Percentiles rank a stretch among this genome's conserved stretches.
These are phyloP conservation scores for Neopestalotiopsis sp. DNA, from an alignment of 2,329 filamentous ascomycete species.

Conservation along the genomic window DNA sequence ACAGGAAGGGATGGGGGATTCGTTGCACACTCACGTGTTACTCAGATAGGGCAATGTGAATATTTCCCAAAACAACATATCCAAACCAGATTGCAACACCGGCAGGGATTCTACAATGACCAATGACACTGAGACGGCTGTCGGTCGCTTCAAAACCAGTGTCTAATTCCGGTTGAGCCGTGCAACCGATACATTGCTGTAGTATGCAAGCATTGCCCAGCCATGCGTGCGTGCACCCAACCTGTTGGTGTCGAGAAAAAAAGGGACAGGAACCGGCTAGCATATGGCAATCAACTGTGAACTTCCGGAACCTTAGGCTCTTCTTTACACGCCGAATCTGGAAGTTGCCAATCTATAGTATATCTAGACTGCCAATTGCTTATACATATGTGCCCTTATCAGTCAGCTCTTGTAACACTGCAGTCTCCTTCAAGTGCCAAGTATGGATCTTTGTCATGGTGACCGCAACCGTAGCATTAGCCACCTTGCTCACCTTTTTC, in stretches of 20 bases:
- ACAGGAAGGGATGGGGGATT: background rate
- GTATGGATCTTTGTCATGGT: no score
- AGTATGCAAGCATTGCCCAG: background rate
- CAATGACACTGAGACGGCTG: background rate
- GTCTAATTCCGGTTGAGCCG: background rate
- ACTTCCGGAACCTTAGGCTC: background rate
- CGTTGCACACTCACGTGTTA: background rate
- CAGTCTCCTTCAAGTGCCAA: no score
- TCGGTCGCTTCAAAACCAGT: background rate
- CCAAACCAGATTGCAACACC: slow-evolving; percentile 1
- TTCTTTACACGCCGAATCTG: background rate
- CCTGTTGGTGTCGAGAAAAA: background rate
- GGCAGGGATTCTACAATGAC: background rate
- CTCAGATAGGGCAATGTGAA: background rate
- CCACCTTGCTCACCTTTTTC: no score
- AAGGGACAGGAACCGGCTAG: background rate
- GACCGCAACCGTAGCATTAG: no score
- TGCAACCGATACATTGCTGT: background rate
- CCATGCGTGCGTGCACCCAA: background rate
- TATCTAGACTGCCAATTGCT: background rate
- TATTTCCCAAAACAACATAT: background rate
- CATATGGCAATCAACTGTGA: background rate
- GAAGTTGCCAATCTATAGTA: background rate
- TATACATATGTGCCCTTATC: background rate
- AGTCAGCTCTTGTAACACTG: background rate